A percentile compares a stretch with the other conserved stretches of the same genome.
These are phyloP conservation scores for Eucalyptus curtisii DNA, from an alignment of 345 rosid species.

Conservation along the genomic window DNA sequence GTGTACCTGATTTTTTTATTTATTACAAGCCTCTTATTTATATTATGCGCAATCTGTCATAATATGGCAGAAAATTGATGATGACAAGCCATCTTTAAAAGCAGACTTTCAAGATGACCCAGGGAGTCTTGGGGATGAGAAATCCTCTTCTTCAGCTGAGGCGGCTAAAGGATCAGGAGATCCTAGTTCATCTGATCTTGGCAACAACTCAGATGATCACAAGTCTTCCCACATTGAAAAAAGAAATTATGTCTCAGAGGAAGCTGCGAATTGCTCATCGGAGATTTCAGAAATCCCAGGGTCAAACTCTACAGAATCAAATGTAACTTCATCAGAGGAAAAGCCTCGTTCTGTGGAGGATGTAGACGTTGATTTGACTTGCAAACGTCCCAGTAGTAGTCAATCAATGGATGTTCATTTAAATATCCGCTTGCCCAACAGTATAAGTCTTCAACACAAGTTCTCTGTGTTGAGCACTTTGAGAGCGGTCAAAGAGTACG, in stretches of 20 bases:
- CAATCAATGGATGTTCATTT: constrained; percentile 46
- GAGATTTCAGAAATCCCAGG: constrained; percentile 2
- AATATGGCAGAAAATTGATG: neutral
- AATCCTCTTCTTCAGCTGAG: neutral
- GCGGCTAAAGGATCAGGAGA: constrained; percentile 1
- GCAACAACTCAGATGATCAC: constrained; percentile 6
- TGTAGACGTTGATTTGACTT: neutral
- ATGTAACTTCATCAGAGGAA: constrained; percentile 3
- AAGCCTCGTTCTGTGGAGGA: constrained; percentile 3
- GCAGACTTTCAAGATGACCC: constrained; percentile 6
- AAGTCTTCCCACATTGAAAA: constrained; percentile 6
- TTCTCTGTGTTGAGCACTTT: constrained; percentile 45
- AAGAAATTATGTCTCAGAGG: neutral
- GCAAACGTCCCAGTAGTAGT: neutral
- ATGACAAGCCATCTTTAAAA: constrained; percentile 7
- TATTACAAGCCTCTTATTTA: neutral
- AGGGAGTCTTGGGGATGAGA: constrained; percentile 3
- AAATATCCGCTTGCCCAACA: constrained; percentile 64
- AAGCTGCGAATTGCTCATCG: neutral
- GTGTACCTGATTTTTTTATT: neutral
- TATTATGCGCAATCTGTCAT: neutral
- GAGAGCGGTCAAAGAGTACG: constrained; percentile 60
- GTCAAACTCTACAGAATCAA: neutral
- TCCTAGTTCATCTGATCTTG: constrained; percentile 6
- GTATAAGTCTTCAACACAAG: constrained; percentile 58